Conservation (phyloP, 208 protist genomes). For the Trypanosoma platydactyli region DNA sequence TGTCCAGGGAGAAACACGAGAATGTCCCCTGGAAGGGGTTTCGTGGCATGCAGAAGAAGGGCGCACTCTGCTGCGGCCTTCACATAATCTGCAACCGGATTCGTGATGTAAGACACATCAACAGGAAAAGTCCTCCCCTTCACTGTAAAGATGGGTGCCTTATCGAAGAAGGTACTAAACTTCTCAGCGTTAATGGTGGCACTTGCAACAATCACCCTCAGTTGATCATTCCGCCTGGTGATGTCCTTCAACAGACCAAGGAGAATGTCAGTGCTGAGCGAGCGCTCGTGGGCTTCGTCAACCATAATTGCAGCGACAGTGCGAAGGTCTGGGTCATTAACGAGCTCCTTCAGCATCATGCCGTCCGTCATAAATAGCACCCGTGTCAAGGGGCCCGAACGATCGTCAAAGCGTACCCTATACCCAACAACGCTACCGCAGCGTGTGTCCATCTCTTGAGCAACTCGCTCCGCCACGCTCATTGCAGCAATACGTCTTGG, state of each 20-base stretch:
- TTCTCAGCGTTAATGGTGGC: conserved; percentile 98
- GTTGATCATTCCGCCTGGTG: conserved; percentile 73
- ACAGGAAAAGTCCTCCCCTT: conserved; percentile 98
- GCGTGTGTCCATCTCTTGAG: conserved; percentile 90
- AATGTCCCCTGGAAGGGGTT: conserved; percentile 97
- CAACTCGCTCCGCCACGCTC: conserved; percentile 97
- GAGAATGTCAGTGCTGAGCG: conserved; percentile 94
- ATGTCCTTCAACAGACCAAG: conserved; percentile 88
- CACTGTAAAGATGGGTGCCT: conserved; percentile 94
- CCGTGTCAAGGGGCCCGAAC: conserved; percentile 82
- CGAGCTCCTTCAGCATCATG: conserved; percentile 98
- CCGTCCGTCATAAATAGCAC: conserved; percentile 99
- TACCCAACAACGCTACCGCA: conserved; percentile 95
- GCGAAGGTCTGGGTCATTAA: conserved; percentile 92
- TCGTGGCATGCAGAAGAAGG: conserved; percentile 86
- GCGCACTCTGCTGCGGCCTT: conserved; percentile 95
- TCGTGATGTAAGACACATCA: conserved; percentile 93
- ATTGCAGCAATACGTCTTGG: conserved; percentile 99
- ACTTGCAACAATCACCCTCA: conserved; percentile 97
- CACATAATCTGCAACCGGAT: conserved; percentile 97
- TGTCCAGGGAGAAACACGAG: conserved; percentile 99
- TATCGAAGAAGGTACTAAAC: conserved; percentile 97
- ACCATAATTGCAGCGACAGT: conserved; percentile 98
- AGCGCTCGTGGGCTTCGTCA: conserved; percentile 99
- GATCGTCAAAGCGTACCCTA: conserved; percentile 98